These are phyloP conservation scores for Solanum raphanifolium DNA, from an alignment of 257 asterid species.

Conservation along the genomic window DNA sequence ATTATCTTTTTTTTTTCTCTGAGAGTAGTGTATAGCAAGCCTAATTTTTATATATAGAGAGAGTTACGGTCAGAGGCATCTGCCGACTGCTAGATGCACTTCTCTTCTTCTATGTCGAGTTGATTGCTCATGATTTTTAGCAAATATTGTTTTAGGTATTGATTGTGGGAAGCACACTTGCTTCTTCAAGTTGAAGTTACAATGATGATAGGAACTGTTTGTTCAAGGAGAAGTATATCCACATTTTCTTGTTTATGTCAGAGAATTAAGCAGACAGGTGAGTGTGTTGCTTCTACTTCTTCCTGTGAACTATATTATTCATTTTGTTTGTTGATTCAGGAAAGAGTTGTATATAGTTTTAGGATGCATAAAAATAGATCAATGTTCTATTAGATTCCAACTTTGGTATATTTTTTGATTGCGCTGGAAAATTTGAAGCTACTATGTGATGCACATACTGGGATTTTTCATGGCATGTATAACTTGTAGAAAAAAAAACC, in stretches of 20 bases:
- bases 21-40: neutral
- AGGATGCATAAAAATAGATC: neutral
- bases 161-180: neutral
- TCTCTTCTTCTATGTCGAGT: neutral
- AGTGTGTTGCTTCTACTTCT: conserved; percentile 3
- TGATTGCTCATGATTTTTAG: neutral
- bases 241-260: conserved; percentile 40
- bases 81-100: neutral
- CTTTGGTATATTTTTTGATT: neutral
- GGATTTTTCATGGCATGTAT: neutral
- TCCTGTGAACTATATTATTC: neutral
- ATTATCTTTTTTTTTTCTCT: neutral
- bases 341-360: neutral
- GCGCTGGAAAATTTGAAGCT: neutral
- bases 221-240: conserved; percentile 38
- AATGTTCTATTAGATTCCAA: neutral
- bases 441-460: neutral
- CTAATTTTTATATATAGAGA: neutral
- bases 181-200: neutral
- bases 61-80: neutral
- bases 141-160: neutral
- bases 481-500: neutral
- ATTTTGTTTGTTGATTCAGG: neutral
- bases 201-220: conserved; percentile 9
- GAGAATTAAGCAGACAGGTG: conserved; percentile 79